Conservation (phyloP, 345 rosid genomes). For the Pistacia atlantica region DNA sequence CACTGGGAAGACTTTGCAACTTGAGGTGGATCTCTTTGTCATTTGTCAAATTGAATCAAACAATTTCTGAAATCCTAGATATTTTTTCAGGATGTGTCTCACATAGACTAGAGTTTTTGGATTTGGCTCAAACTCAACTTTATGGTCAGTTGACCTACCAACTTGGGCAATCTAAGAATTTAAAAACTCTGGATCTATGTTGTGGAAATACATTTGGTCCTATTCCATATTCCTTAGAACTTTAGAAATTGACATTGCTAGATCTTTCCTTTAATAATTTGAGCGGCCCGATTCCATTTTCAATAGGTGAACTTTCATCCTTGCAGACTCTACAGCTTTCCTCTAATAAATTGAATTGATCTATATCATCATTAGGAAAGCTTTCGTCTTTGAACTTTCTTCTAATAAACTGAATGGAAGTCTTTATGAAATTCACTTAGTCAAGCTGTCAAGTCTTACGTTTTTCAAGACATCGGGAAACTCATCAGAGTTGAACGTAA, state of each 20-base stretch:
- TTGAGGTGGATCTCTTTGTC: neutral
- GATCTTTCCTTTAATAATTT: neutral
- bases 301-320: neutral
- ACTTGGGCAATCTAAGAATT: neutral
- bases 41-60: neutral
- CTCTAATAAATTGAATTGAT: neutral
- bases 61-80: neutral
- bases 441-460: slow-evolving; percentile 17
- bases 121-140: neutral
- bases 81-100: neutral
- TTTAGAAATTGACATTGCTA: neutral
- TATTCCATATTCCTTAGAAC: neutral
- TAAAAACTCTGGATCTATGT: rapidly evolving
- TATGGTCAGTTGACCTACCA: neutral
- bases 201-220: neutral
- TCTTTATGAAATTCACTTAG: slow-evolving; percentile 27
- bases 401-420: neutral
- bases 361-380: neutral
- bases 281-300: neutral
- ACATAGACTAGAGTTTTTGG: neutral
- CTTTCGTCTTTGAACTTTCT: slow-evolving; percentile 1
- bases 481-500: slow-evolving; percentile 15
- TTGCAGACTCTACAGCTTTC: neutral
- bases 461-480: slow-evolving; percentile 19
- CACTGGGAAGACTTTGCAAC: slow-evolving; percentile 9